Evolutionary conservation across 2,329 filamentous ascomycete species (phyloP).

Genomic region (Diplodia scrobiculata): DNA sequence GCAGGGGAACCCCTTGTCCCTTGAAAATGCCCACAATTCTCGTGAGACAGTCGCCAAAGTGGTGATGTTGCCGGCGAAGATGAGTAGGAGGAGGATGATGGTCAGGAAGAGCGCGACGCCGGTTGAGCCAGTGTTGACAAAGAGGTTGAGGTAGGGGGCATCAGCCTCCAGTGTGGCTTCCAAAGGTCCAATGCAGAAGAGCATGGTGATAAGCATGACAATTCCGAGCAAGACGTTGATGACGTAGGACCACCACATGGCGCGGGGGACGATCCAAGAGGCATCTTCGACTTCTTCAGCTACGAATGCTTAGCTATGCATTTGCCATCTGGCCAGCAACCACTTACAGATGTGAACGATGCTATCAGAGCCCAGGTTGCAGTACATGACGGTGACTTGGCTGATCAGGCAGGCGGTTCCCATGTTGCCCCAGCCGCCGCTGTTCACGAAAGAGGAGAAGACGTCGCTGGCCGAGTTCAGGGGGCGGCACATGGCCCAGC

Average conservation of each 20-base stretch:
- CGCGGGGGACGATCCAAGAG: conserved; percentile 28
- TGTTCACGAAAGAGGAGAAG: conserved; percentile 31
- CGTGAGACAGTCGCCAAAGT: conserved; percentile 31
- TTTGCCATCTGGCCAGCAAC: background rate
- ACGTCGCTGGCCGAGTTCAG: conserved; percentile 28
- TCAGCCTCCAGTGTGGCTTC: conserved; percentile 30
- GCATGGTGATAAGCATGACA: conserved; percentile 32
- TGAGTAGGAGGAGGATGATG: conserved; percentile 30
- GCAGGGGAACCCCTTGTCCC: conserved; percentile 32
- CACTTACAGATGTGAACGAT: conserved; percentile 31
- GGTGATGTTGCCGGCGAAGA: conserved; percentile 31
- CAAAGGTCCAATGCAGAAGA: conserved; percentile 32
- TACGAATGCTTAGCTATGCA: background rate
- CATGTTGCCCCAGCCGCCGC: conserved; percentile 33
- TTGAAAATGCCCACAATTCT: conserved; percentile 33
- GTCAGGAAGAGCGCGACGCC: conserved; percentile 28
- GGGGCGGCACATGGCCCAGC: conserved; percentile 34
- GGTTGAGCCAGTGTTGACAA: conserved; percentile 30
- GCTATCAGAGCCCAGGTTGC: conserved; percentile 31
- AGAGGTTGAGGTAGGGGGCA: conserved; percentile 31
- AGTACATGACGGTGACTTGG: conserved; percentile 33
- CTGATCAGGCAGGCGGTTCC: conserved; percentile 32
- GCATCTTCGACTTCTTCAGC: conserved; percentile 31
- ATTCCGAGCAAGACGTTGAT: conserved; percentile 31
- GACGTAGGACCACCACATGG: conserved; percentile 32